Conservation (phyloP, 148 eudicot species). For the Rhododendron simsii region DNA sequence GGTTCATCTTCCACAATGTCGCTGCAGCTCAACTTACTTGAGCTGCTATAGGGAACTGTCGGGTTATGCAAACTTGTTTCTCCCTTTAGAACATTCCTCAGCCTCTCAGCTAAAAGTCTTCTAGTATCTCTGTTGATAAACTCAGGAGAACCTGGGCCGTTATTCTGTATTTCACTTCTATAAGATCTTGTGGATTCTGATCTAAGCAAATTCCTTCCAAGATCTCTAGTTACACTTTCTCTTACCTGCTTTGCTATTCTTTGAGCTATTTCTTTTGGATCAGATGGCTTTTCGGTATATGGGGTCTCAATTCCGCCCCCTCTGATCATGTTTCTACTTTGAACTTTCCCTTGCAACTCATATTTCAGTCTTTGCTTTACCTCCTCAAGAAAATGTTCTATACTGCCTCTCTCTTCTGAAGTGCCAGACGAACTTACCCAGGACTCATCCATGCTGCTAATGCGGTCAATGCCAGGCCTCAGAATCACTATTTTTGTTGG, state of each 20-base stretch:
- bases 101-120: constrained; percentile 50
- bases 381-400: constrained; percentile 95
- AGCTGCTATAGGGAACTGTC: constrained; percentile 21
- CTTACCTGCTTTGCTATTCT: constrained; percentile 49
- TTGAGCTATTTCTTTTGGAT: constrained; percentile 54
- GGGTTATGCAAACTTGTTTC: constrained; percentile 32
- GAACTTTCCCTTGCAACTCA: constrained; percentile 64
- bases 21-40: constrained; percentile 30
- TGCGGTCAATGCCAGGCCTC: constrained; percentile 79
- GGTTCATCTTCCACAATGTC: constrained; percentile 32
- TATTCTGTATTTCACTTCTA: constrained; percentile 48
- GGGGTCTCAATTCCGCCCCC: constrained; percentile 94
- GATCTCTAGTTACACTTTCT: constrained; percentile 44
- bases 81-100: constrained; percentile 57
- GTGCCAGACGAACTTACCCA: constrained; percentile 68
- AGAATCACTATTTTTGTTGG: constrained; percentile 72
- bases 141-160: constrained; percentile 62
- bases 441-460: constrained; percentile 53
- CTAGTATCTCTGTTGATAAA: constrained; percentile 50
- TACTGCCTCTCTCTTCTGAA: constrained; percentile 62
- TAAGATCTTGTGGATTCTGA: constrained; percentile 83
- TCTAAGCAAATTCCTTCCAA: constrained; percentile 46
- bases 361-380: constrained; percentile 72
- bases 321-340: constrained; percentile 47
- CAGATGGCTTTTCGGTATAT: constrained; percentile 56